Percentiles rank a stretch among this genome's conserved stretches.
Evolutionary conservation across 192 early-diverging fungal genomes (phyloP).

Genomic region (Pilobolus umbonatus): DNA sequence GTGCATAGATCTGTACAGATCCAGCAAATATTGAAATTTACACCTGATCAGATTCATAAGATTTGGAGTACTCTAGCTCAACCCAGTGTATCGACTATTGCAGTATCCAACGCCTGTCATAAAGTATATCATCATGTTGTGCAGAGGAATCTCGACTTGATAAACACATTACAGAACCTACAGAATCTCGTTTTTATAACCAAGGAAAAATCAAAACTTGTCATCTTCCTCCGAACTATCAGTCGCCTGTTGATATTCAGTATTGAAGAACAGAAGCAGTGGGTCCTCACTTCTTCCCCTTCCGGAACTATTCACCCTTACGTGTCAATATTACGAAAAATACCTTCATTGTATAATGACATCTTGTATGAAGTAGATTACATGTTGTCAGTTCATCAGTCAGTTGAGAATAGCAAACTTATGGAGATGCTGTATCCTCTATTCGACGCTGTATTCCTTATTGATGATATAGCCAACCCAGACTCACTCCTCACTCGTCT

Average conservation of each 20-base stretch:
- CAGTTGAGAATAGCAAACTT: background rate
- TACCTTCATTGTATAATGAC: conserved; percentile 8
- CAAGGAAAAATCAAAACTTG: conserved; percentile 2
- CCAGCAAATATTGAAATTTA: background rate
- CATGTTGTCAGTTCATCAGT: background rate
- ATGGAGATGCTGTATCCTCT: conserved; percentile 1
- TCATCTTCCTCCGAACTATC: conserved; percentile 11
- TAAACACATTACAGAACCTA: conserved; percentile 1
- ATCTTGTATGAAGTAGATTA: conserved; percentile 11
- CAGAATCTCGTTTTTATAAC: conserved; percentile 17
- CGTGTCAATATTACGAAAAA: conserved; percentile 5
- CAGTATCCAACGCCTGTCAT: conserved; percentile 11
- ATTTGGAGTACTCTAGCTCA: conserved; percentile 8
- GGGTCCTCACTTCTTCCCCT: no score
- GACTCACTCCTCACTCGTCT: conserved; percentile 15
- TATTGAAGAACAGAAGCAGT: no score
- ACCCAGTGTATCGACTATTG: conserved; percentile 7
- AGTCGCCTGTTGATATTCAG: background rate
- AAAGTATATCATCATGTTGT: background rate
- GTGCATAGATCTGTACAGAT: conserved; percentile 23
- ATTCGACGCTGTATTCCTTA: conserved; percentile 13
- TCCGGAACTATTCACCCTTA: conserved; percentile 7
- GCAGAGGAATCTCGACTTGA: background rate
- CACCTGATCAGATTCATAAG: background rate
- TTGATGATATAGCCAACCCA: conserved; percentile 1